Evolutionary conservation across 2,329 filamentous ascomycete genomes (phyloP), one percentile per base, ranked within the genome.

Genomic region (Microcera coccophila): DNA sequence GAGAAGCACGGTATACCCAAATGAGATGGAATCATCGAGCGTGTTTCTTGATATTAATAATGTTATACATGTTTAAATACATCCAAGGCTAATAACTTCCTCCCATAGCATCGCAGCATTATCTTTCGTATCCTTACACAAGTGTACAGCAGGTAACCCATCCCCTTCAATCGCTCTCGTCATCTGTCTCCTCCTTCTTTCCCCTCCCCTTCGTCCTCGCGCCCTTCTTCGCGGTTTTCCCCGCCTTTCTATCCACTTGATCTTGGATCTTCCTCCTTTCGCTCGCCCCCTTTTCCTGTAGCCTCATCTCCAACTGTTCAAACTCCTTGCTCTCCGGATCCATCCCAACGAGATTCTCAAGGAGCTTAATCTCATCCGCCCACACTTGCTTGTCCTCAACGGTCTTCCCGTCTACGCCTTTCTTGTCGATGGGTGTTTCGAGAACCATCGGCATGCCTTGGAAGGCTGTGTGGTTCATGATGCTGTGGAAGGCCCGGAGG

Each of bases 351-450:
- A 98, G 72, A 35, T 82, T 82, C 68, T 98, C 93, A 4, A 98
- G 76, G 50, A 97, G 72, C 71, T 96, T 96, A 67, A 98, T 97
- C 70, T 98, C 93, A 35, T 83, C 76, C 1, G 90, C 90, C 90
- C 91, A 97, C 14, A 96, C 76, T 40, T 79, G 73, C 64, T 84
- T 88, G 64, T 96, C 89, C 59, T 95, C 86, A 28, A 82, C 65
- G 20, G 75, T 74, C 63, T 84, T 84, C 33, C 84, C 85, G 50
- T 83, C 74, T 36, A 74, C 69, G 15, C 78, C 82, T 35, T 80
- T 79, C 28, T 76, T 75, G 48, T 94, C 88, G 49, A 93, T 91
- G 5, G 93, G 93, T n/a, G 93, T 98, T 71, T 98, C 93, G 7
- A 98, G 77, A 2, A 98, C 83, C 81, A 98, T 89, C 4, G 93